Evolutionary conservation across 306 rosid species (phyloP), one percentile per base, ranked within the genome.

Genomic region (Quercus rubra): DNA sequence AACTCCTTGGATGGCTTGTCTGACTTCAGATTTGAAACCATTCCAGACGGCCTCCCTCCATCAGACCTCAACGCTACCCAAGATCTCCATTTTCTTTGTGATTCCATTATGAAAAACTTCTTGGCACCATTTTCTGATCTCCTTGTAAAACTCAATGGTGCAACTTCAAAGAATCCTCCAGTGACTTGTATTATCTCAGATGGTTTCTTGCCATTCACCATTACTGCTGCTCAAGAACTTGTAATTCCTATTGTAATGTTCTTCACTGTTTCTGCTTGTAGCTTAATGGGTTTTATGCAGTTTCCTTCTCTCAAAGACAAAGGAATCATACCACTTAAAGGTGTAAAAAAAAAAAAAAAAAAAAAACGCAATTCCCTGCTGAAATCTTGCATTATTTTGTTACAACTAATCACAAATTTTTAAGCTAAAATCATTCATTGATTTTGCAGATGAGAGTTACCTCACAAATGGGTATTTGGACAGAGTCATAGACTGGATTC

Each of bases 391-490:
- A 64, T 5, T 15, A 4, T 0, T 27, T 25, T 59, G 4, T 59
- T 75, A 30, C 1, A 0, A 14, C 18, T 10, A 8, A 25, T 49
- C 4, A 15, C 5, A 5, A 27, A 23, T 52, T 54, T 19, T 43
- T 5, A 13, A 6, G 1, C 35, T 33, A 6, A 27, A 64, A 64
- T 35, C 3, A 3, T 19, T 8, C 0, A 31, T 66, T 66, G 4
- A 20, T 77, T 49, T 38, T 55, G 75, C 69, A 77, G 81, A 69
- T 69, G 81, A 77, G 43, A 77, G 49, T 3, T 69, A 30, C 18
- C 3, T 77, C 12, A 69, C 81, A 55, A 77, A 78, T 70, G 76
- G 81, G n/a, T 70, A 55, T 41, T n/a, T 78, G 13, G 70, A 78
- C 61, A 25, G 11, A 28, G 28, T 78, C 12, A 5, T 78, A 21